Base-by-base conservation (phyloP, 2,329 filamentous ascomycete genomes). In the Fusarium algeriense region DNA sequence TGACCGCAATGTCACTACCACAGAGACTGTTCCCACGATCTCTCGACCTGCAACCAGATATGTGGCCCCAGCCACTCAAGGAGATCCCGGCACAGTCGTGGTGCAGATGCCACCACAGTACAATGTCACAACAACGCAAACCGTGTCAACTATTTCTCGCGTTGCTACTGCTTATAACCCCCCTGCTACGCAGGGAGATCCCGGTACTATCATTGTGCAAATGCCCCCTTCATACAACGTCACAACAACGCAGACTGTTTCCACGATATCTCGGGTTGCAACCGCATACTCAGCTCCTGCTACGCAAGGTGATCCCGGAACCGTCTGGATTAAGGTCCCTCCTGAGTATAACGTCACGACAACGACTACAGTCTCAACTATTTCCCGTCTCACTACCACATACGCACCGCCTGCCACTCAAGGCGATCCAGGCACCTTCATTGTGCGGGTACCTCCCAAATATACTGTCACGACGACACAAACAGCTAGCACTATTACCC, bases 71-170 rank as follows among this genome's bases (percentile, higher is more conserved):
- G 43, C 43, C 23, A 38, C 26, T 19, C 35, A 35, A 28, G 64
- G 64, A 10, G 67, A 68, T 20, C 45, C 67, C 3, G 66, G 30
- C 28, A 70, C 67, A 6, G 32, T 70, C 7, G 30, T 66, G 11
- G 40, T 70, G 13, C 38, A 64, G 56, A 26, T 41, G 19, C 20
- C 68, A 8, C 53, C 67, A 5, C 6, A 15, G 2, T 17, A 26
- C 3, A 63, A 44, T 8, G 60, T 63, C 26, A 63, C 60, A 1
- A 58, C 43, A 7, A 64, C 60, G 6, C 43, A 38, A 7, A 46
- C 34, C 8, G 13, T 48, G 5, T 23, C 56, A n/a, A 9, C 45
- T n/a, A 23, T 64, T 28, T 30, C 44, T 14, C 13, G 44, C 6
- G 15, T 58, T 9, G 19, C 30, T 19, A 66, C 63, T 2, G 34